Evolutionary conservation across 192 early-diverging fungal species (phyloP).

Genomic region (Linderina pennispora): DNA sequence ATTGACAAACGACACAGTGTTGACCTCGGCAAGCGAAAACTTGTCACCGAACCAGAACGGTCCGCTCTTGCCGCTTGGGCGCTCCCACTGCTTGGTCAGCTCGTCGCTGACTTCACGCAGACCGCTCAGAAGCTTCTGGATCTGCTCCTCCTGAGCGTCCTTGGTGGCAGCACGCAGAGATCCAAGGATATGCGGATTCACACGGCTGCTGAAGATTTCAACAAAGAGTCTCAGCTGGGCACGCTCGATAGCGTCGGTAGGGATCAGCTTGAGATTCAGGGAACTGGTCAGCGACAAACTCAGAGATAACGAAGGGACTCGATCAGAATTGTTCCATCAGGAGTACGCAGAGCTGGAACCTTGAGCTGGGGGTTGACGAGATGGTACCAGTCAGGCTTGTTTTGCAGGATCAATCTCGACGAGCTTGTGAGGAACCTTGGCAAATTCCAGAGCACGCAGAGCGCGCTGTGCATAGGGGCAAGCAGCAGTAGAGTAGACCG

Average conservation of each 20-base stretch:
- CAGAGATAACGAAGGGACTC: slow-evolving; percentile 55
- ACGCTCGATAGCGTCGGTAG: slow-evolving; percentile 16
- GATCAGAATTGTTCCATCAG: slow-evolving; percentile 41
- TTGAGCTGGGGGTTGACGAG: slow-evolving; percentile 52
- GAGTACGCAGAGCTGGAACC: slow-evolving; percentile 50
- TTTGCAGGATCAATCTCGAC: slow-evolving; percentile 55
- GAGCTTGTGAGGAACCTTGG: slow-evolving; percentile 36
- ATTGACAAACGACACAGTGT: slow-evolving; percentile 2
- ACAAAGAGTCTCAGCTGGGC: slow-evolving; percentile 41
- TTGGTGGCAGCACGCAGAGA: slow-evolving; percentile 1
- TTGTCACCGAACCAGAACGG: slow-evolving; percentile 1
- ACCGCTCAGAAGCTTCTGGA: slow-evolving; percentile 6
- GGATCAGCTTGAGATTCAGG: slow-evolving; percentile 44
- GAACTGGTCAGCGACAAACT: slow-evolving; percentile 52
- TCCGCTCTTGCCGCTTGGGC: slow-evolving; percentile 1
- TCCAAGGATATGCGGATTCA: slow-evolving; percentile 13
- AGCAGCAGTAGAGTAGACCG: slow-evolving; percentile 43
- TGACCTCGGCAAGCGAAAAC: slow-evolving; percentile 5
- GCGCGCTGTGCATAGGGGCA: slow-evolving; percentile 64
- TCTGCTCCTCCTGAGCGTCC: slow-evolving; percentile 15
- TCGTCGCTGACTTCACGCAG: slow-evolving; percentile 11
- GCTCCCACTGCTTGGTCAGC: slow-evolving; percentile 21
- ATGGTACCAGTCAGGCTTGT: slow-evolving; percentile 52
- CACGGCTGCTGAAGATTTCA: slow-evolving; percentile 10
- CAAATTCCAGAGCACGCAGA: slow-evolving; percentile 50